Conservation (phyloP, 352 stramenopile species). For the Thraustotheca clavata region DNA sequence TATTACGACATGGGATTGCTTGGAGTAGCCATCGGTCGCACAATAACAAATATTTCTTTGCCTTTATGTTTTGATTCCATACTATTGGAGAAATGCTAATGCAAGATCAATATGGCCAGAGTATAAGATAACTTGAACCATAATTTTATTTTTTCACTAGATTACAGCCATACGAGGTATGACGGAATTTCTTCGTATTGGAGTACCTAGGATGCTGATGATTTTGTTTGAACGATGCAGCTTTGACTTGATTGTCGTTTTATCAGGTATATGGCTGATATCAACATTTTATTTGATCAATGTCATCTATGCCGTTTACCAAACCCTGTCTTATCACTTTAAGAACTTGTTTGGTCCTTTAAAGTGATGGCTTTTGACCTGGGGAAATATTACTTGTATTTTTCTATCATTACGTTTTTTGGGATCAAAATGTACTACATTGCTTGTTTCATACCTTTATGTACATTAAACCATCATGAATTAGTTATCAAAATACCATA, state of each 20-base stretch:
- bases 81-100: conserved; percentile 18
- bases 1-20: conserved; percentile 56
- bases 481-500: not conserved
- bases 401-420: not conserved
- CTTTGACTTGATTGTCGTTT: conserved; percentile 27
- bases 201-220: conserved; percentile 50
- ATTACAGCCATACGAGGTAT: no score
- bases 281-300: no score
- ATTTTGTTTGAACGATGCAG: conserved; percentile 34
- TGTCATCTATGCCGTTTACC: conserved; percentile 57
- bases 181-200: conserved; percentile 44
- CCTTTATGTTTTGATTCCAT: conserved; percentile 27
- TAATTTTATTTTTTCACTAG: no score
- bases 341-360: no score
- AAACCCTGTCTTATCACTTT: no score
- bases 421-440: not conserved
- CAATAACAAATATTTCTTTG: conserved; percentile 43
- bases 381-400: not conserved
- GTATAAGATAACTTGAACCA: no score
- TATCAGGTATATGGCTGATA: conserved; percentile 25
- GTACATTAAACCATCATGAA: not conserved
- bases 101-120: not conserved
- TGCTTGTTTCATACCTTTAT: not conserved
- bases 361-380: no score
- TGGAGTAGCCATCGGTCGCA: conserved; percentile 52